Percentiles rank a stretch among this genome's conserved stretches.
Conservation (phyloP, 768 basidiomycete genomes). For the Lactarius quietus region DNA sequence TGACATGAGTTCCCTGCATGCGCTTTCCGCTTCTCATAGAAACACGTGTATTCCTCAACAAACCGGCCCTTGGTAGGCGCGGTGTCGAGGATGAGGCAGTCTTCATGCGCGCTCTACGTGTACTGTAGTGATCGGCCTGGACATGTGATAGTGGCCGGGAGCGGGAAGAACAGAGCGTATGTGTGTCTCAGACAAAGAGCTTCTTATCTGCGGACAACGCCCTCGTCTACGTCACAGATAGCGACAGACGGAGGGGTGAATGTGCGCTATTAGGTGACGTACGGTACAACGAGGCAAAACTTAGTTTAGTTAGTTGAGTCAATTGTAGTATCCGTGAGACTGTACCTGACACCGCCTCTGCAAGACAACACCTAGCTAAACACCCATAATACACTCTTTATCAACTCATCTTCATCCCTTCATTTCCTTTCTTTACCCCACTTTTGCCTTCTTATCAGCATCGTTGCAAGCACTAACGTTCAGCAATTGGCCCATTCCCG, state of each 20-base stretch:
- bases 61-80: conserved; percentile 5
- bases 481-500: conserved; percentile 17
- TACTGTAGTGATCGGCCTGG: neutral
- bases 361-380: neutral
- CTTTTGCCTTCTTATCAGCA: neutral
- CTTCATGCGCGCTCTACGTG: conserved; percentile 3
- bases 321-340: neutral
- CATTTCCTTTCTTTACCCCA: neutral
- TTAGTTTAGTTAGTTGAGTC: neutral
- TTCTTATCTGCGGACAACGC: conserved; percentile 13
- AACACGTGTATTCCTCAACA: conserved; percentile 22
- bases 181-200: conserved; percentile 2
- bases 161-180: neutral
- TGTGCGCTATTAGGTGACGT: conserved; percentile 13
- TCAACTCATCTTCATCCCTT: neutral
- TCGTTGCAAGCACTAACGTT: neutral
- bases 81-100: conserved; percentile 3
- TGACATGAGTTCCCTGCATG: conserved; percentile 15
- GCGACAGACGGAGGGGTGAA: conserved; percentile 1
- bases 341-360: conserved; percentile 9
- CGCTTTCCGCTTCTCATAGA: neutral
- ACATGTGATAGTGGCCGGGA: conserved; percentile 16
- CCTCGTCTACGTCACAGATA: conserved; percentile 7
- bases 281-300: conserved; percentile 13
- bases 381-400: neutral